These are phyloP conservation scores for Lepiota subincarnata DNA, from an alignment of 768 basidiomycete species.

Conservation along the genomic window DNA sequence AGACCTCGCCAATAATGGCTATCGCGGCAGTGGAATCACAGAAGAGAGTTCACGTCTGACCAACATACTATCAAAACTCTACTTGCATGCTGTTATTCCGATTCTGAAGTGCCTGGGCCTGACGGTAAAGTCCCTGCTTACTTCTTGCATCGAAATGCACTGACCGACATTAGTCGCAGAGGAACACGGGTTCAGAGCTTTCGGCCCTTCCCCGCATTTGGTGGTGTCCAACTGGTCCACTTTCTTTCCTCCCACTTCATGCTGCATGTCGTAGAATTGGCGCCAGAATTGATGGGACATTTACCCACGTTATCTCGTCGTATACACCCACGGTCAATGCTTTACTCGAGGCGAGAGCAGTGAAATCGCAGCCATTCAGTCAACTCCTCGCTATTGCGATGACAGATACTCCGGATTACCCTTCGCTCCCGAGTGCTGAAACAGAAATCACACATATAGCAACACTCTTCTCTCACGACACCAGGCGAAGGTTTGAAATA, in stretches of 20 bases:
- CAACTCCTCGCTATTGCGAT: no score
- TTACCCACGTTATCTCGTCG: background rate
- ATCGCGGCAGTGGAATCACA: no score
- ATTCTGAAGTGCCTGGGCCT: background rate
- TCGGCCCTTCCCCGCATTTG: slow-evolving; percentile 1
- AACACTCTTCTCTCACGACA: no score
- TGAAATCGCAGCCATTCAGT: no score
- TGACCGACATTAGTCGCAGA: background rate
- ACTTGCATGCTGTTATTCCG: background rate
- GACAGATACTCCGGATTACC: no score
- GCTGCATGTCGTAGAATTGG: slow-evolving; percentile 1
- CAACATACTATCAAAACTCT: background rate
- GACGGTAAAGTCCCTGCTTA: background rate
- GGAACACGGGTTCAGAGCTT: background rate
- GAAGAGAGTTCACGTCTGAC: no score
- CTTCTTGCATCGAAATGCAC: background rate
- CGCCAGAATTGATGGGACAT: background rate
- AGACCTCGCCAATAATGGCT: background rate
- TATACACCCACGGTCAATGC: slow-evolving; percentile 1
- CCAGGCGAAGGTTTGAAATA: no score
- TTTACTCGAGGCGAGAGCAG: background rate
- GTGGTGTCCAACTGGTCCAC: slow-evolving; percentile 11
- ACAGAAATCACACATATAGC: no score
- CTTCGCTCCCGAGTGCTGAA: no score
- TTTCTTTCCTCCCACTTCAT: slow-evolving; percentile 9